Base-by-base conservation (phyloP, 164 flowering plant genomes). In the Malania oleifera region DNA sequence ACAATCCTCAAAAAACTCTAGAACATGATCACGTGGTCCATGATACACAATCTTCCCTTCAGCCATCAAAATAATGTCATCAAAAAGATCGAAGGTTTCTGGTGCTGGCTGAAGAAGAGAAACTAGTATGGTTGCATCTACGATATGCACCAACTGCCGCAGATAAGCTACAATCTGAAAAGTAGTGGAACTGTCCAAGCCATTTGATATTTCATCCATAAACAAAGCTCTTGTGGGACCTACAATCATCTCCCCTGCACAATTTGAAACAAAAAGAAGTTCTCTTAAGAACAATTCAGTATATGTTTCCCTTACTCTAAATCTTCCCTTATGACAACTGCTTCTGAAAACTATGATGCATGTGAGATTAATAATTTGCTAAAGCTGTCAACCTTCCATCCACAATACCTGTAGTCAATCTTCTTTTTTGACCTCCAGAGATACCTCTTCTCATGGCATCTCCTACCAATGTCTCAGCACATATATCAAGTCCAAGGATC, bases 391-490 rank as follows among this genome's bases (percentile, higher is more conserved):
- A 20, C 25, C n/a, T 47, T 59, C 2, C 0, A 26, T 7, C 20
- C 13, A 29, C 1, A n/a, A 26, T 63, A 82, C 92, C 89, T 75
- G 91, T 84, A 34, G 89, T 84, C 51, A 84, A 57, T 60, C 87
- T 70, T 71, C 78, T 84, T 73, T 81, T 84, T 54, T 82, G 86
- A 50, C 91, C 91, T 38, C 91, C 95, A 11, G 95, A 87, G 27
- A 87, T 73, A 25, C 95, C 95, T 77, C 87, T 78, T 66, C 81
- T 73, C 86, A 87, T 77, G 64, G 66, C 69, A 70, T 84, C 82
- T 24, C 95, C 95, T 35, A 82, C 88, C 55, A 79, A 7, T 34
- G 83, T 82, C 31, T 83, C 89, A 43, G 81, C 74, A 66, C 89
- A 86, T 8, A 78, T 62, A 69, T 86, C 93, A 54, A 84, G 75